phyloP scores from a whole-genome alignment of 495 filamentous ascomycete species.

The Aspergillus affinis region DNA sequence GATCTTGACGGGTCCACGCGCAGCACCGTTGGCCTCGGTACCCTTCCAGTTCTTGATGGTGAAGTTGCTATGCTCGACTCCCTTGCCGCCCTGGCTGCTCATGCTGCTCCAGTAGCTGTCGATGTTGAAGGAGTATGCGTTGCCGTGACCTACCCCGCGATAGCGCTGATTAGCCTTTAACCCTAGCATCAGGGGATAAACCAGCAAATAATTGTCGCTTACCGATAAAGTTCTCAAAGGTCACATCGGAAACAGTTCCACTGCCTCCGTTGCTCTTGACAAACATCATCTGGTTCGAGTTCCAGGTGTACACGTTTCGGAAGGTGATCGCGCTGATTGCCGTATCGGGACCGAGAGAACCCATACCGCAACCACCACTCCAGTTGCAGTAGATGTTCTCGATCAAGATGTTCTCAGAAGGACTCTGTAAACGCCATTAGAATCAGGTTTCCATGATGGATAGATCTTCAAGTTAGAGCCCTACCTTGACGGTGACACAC shows the following conservation, averaged over 20 bases:
- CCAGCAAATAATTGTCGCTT: conserved; percentile 10
- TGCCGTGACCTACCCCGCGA: conserved; percentile 44
- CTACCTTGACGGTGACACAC: conserved; percentile 52
- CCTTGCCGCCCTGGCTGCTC: conserved; percentile 37
- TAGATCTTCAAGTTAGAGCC: not conserved
- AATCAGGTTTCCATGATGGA: not conserved
- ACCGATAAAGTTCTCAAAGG: conserved; percentile 57
- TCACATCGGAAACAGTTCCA: conserved; percentile 45
- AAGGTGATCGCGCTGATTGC: conserved; percentile 49
- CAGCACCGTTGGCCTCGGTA: conserved; percentile 48
- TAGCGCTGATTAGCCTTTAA: conserved; percentile 21
- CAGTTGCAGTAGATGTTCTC: conserved; percentile 61
- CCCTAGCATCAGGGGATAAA: conserved; percentile 2
- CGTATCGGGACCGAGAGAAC: conserved; percentile 40
- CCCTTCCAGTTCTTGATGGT: conserved; percentile 59
- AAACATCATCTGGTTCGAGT: conserved; percentile 62
- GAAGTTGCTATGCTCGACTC: conserved; percentile 52
- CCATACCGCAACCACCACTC: conserved; percentile 55
- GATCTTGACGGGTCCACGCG: conserved; percentile 51
- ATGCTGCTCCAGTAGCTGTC: conserved; percentile 54
- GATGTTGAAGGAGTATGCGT: conserved; percentile 54
- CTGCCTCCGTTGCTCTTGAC: conserved; percentile 60
- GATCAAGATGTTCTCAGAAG: conserved; percentile 50
- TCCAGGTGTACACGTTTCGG: conserved; percentile 52
- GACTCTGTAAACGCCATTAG: conserved; percentile 29